A percentile compares a stretch with the other conserved stretches of the same genome.
Conservation (phyloP, 2,329 filamentous ascomycete species). For the Xylariales sp. region DNA sequence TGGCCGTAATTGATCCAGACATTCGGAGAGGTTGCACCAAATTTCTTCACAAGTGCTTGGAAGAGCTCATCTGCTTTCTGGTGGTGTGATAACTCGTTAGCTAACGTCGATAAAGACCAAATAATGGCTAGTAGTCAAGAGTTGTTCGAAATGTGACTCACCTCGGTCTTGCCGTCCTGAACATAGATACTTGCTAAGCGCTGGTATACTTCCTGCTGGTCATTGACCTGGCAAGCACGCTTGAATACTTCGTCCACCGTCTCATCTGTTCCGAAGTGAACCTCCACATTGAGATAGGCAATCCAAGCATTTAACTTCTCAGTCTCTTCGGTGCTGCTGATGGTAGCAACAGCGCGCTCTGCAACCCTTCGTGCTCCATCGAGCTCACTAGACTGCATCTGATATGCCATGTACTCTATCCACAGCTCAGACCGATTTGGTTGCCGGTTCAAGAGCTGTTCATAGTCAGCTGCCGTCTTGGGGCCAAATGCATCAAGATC, state of each 20-base stretch:
- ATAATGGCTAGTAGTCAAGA: too few relatives aligned
- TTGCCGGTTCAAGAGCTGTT: conserved; percentile 85
- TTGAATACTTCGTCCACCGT: conserved; percentile 83
- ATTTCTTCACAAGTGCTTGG: conserved; percentile 82
- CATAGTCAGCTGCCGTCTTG: conserved; percentile 86
- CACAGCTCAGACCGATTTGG: conserved; percentile 91
- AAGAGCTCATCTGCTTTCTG: conserved; percentile 88
- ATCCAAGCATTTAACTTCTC: conserved; percentile 97
- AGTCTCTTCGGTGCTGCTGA: conserved; percentile 83
- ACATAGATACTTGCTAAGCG: conserved; percentile 93
- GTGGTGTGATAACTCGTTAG: conserved; percentile 21
- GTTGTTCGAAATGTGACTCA: conserved; percentile 46
- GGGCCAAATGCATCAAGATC: conserved; percentile 86
- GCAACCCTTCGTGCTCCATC: conserved; percentile 85
- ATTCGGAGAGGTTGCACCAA: conserved; percentile 71
- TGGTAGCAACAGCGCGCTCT: conserved; percentile 84
- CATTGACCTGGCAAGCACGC: conserved; percentile 89
- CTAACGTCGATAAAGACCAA: background rate
- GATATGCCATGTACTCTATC: conserved; percentile 99
- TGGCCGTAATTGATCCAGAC: conserved; percentile 95
- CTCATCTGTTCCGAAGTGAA: conserved; percentile 80
- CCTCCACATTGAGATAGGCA: conserved; percentile 89
- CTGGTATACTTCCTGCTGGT: conserved; percentile 84
- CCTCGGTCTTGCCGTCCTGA: conserved; percentile 77
- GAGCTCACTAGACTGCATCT: conserved; percentile 86